Evolutionary conservation across 1,284 basidiomycete species (phyloP), one percentile per base, ranked within the genome.

Genomic region (Ganoderma boninense): DNA sequence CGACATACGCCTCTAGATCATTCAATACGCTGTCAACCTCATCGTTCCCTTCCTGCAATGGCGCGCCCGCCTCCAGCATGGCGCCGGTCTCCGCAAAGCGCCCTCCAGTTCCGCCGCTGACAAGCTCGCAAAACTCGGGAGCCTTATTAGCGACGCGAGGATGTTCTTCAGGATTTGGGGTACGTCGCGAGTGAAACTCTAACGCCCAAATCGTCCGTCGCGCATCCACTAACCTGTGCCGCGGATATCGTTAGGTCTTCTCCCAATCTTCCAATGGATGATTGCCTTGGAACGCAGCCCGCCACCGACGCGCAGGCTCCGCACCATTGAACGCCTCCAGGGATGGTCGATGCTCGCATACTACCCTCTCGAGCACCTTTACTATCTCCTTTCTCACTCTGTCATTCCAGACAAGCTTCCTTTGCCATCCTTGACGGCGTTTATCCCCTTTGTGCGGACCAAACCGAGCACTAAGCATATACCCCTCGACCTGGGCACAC

Each of bases 281-380:
- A 89, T 90, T 32, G 85, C 89, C 1, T 79, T 95, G 71, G 93
- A 95, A 78, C 88, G 89, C 43, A 87, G 81, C 63, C 89, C 89
- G 2, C 89, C 90, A 18, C 89, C 90, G 1, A 94, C 93, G 3
- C 86, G 90, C 11, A 85, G 84, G 56, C 84, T 94, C 29, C 88
- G 90, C 66, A 93, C 88, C 11, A 92, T 96, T 62, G 93, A 96
- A 77, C 90, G 93, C 35, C 82, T 95, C 11, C 94, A 96, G 79
- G 93, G 91, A 23, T 94, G 93, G 91, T 89, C 92, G 0, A 95
- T 96, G 94, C 83, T 96, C 23, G 86, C 84, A 1, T 96, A 93
- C 82, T 96, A 93, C 77, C 94, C 93, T 1, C 84, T 96, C 65
- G 94, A 96, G 77, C 93, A 95, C 76, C 80, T 93, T 42, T 92